Conservation (phyloP, 2,329 filamentous ascomycete genomes). For the Aschersonia sp. region DNA sequence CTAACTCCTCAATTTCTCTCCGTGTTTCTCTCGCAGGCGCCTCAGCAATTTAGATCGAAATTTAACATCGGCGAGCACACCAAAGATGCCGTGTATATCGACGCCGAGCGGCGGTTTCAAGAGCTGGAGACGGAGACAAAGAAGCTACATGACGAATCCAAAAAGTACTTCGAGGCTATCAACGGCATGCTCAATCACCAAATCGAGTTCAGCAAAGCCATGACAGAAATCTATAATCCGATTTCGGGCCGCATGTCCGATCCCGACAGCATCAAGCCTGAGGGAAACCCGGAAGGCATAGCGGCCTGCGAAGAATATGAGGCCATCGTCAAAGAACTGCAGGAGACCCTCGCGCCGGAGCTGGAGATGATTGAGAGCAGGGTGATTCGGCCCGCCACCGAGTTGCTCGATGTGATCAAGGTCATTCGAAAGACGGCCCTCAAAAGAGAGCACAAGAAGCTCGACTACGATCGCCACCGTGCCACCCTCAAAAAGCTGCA, state of each 20-base stretch:
- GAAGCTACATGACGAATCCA: constrained; percentile 89
- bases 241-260: constrained; percentile 94
- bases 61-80: constrained; percentile 95
- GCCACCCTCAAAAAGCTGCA: constrained; percentile 80
- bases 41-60: constrained; percentile 77
- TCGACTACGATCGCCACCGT: constrained; percentile 86
- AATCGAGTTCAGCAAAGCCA: constrained; percentile 94
- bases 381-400: constrained; percentile 82
- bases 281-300: constrained; percentile 88
- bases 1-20: constrained; percentile 1
- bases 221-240: constrained; percentile 93
- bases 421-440: constrained; percentile 74
- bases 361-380: constrained; percentile 93
- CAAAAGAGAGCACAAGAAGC: constrained; percentile 94
- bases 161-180: constrained; percentile 95
- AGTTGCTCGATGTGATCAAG: constrained; percentile 90
- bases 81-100: constrained; percentile 87
- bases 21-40: constrained; percentile 40
- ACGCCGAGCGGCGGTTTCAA: constrained; percentile 84
- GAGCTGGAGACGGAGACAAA: constrained; percentile 95
- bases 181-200: constrained; percentile 96
- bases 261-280: constrained; percentile 64
- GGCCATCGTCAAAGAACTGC: constrained; percentile 73
- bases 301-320: constrained; percentile 95
- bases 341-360: constrained; percentile 77